Conservation (phyloP, 2,329 filamentous ascomycete species). For the Geoglossum cookeanum region DNA sequence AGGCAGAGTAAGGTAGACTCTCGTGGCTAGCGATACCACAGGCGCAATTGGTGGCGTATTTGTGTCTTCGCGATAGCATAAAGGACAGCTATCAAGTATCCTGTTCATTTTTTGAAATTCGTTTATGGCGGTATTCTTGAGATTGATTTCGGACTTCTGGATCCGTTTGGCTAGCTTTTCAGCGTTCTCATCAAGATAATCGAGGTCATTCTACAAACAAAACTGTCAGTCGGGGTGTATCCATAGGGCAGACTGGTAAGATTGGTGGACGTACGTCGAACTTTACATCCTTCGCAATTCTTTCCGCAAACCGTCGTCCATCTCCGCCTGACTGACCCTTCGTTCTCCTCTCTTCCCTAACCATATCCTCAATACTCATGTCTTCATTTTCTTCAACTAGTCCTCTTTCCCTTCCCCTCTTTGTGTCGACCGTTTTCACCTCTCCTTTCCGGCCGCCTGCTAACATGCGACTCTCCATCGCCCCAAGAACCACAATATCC, state of each 20-base stretch:
- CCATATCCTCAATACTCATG: constrained; percentile 94
- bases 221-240: neutral
- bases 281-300: constrained; percentile 81
- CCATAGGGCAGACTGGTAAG: neutral
- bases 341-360: constrained; percentile 79
- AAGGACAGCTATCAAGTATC: constrained; percentile 68
- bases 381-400: constrained; percentile 80
- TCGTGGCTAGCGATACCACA: constrained; percentile 65
- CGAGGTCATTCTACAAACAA: constrained; percentile 47
- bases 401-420: constrained; percentile 67
- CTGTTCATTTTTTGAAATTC: constrained; percentile 82
- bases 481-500: constrained; percentile 60
- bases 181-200: constrained; percentile 96
- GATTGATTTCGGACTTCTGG: constrained; percentile 69
- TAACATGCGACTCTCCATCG: constrained; percentile 79
- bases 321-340: constrained; percentile 61
- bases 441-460: constrained; percentile 58
- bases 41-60: constrained; percentile 63
- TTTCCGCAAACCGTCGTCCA: constrained; percentile 64
- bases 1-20: constrained; percentile 72
- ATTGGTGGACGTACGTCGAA: constrained; percentile 41
- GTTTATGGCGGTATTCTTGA: constrained; percentile 70
- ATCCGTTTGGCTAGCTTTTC: constrained; percentile 71
- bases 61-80: constrained; percentile 83
- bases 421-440: constrained; percentile 59